phyloP scores from a whole-genome alignment of 352 stramenopile species.

The Globisporangium uncinulatum region DNA sequence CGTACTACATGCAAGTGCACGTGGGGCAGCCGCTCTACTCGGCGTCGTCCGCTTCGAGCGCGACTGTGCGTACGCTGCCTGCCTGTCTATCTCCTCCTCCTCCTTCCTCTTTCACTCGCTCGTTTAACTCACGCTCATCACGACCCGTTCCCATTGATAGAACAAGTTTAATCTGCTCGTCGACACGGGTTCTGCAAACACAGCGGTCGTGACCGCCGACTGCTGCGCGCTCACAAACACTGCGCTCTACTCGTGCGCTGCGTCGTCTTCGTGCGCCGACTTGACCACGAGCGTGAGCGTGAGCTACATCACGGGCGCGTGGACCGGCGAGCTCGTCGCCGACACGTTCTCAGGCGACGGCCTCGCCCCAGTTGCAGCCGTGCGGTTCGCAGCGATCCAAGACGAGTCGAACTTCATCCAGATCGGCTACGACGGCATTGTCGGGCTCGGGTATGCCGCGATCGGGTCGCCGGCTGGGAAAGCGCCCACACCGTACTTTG shows the following conservation, averaged over 20 bases:
- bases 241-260: conserved; percentile 57
- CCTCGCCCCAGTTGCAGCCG: conserved; percentile 32
- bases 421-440: conserved; percentile 67
- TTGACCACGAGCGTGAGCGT: conserved; percentile 42
- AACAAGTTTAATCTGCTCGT: conserved; percentile 67
- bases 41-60: conserved; percentile 19
- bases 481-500: conserved; percentile 56
- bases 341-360: conserved; percentile 65
- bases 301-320: conserved; percentile 71
- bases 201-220: conserved; percentile 64
- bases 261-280: conserved; percentile 52
- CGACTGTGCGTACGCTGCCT: conserved; percentile 22
- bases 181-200: conserved; percentile 80
- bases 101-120: conserved; percentile 5
- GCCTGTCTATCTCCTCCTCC: no score
- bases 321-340: conserved; percentile 53
- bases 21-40: conserved; percentile 41
- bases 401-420: conserved; percentile 63
- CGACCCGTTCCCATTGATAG: conserved; percentile 7
- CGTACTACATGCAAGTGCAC: conserved; percentile 49
- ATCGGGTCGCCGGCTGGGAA: conserved; percentile 52
- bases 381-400: conserved; percentile 60
- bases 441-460: conserved; percentile 52
- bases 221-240: conserved; percentile 66
- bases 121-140: no score